Evolutionary conservation across 495 filamentous ascomycete species (phyloP).

Genomic region (Evernia prunastri): DNA sequence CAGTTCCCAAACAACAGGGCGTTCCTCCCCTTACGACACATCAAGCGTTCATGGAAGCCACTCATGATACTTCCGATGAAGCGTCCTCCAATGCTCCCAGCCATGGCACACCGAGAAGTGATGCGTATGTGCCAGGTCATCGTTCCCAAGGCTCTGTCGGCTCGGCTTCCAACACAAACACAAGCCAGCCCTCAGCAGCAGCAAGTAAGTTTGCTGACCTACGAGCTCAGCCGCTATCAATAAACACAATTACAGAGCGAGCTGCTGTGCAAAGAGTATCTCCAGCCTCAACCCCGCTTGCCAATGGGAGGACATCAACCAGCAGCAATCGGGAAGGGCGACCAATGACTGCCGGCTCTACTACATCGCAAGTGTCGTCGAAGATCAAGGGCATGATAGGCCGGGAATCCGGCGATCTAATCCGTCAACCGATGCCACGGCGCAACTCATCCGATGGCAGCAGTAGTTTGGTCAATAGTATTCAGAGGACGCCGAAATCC

Average conservation of each 20-base stretch:
- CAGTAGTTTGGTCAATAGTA: constrained; percentile 26
- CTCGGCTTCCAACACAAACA: not conserved
- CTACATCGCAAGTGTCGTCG: constrained; percentile 45
- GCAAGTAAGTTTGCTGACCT: constrained; percentile 10
- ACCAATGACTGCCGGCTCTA: constrained; percentile 49
- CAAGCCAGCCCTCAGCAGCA: constrained; percentile 1
- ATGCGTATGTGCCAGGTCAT: not conserved
- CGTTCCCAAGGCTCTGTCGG: constrained; percentile 7
- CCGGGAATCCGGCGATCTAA: constrained; percentile 39
- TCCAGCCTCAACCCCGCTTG: constrained; percentile 32
- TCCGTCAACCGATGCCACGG: constrained; percentile 32
- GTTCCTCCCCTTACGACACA: constrained; percentile 33
- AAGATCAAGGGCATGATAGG: constrained; percentile 49
- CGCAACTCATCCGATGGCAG: constrained; percentile 47
- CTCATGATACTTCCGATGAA: constrained; percentile 33
- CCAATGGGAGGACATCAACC: constrained; percentile 37
- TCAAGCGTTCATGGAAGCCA: constrained; percentile 33
- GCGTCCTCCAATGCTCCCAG: constrained; percentile 22
- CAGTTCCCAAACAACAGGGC: constrained; percentile 16
- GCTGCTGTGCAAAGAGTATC: constrained; percentile 47
- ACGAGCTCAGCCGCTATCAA: constrained; percentile 16
- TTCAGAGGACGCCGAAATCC: constrained; percentile 31
- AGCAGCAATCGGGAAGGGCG: constrained; percentile 45
- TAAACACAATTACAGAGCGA: constrained; percentile 33
- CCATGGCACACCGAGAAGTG: constrained; percentile 13